Conservation (phyloP, 495 filamentous ascomycete species). For the Trichoderma gamsii region DNA sequence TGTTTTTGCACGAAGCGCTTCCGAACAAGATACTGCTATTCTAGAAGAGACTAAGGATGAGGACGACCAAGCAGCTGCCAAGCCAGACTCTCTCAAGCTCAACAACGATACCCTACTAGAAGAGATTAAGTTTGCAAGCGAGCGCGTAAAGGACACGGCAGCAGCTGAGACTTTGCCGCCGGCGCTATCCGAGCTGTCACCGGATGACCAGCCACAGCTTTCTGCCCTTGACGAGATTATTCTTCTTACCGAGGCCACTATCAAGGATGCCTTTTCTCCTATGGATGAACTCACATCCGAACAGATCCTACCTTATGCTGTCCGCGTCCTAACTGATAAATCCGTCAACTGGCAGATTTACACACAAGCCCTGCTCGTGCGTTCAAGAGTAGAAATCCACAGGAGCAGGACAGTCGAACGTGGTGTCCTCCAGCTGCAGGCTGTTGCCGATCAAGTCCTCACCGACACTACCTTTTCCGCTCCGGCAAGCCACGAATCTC, state of each 20-base stretch:
- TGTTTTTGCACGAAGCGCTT: constrained; percentile 73
- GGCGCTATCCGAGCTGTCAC: constrained; percentile 55
- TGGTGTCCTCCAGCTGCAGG: constrained; percentile 88
- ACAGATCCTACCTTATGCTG: constrained; percentile 85
- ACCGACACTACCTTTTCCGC: constrained; percentile 62
- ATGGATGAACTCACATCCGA: constrained; percentile 81
- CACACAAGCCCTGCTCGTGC: constrained; percentile 81
- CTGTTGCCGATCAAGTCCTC: constrained; percentile 91
- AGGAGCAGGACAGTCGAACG: constrained; percentile 79
- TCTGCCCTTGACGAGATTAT: constrained; percentile 78
- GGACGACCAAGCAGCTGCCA: constrained; percentile 19
- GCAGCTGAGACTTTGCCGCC: constrained; percentile 49
- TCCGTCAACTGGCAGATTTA: constrained; percentile 98
- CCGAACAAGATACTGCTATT: constrained; percentile 15
- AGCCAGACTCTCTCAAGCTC: constrained; percentile 63
- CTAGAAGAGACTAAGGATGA: neutral
- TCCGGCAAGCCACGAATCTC: constrained; percentile 23
- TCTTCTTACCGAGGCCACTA: constrained; percentile 74
- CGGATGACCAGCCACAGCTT: constrained; percentile 76
- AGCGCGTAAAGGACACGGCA: constrained; percentile 33
- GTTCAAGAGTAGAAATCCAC: constrained; percentile 83
- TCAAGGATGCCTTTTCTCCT: constrained; percentile 79
- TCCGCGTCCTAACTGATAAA: constrained; percentile 78
- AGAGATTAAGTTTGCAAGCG: constrained; percentile 66
- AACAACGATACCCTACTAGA: constrained; percentile 95